phyloP scores from a whole-genome alignment of 2,329 filamentous ascomycete genomes.

The Cladosporium cucumerinum region DNA sequence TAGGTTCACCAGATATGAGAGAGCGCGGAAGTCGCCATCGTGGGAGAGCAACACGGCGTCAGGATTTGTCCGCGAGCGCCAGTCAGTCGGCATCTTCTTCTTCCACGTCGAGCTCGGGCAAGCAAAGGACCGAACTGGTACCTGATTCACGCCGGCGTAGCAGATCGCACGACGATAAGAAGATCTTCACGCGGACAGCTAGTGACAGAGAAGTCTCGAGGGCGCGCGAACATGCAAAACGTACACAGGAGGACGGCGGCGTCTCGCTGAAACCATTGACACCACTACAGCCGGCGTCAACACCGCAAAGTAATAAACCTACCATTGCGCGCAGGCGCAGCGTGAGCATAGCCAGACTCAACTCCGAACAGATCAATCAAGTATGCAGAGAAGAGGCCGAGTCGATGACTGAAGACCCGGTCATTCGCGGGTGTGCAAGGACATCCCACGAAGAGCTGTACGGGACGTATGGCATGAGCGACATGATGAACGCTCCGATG shows the following conservation, averaged over 20 bases:
- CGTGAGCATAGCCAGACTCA: neutral
- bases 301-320: neutral
- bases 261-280: conserved; percentile 8
- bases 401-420: conserved; percentile 19
- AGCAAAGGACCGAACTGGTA: neutral
- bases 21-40: neutral
- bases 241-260: neutral
- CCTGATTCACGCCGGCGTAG: neutral
- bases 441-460: conserved; percentile 3
- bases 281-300: neutral
- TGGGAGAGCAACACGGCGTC: neutral
- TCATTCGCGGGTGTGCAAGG: conserved; percentile 19
- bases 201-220: neutral
- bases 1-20: neutral
- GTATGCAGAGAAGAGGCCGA: neutral
- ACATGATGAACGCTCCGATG: conserved; percentile 3
- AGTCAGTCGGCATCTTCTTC: neutral
- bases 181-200: neutral
- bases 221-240: neutral
- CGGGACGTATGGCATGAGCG: neutral
- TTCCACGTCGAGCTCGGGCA: neutral
- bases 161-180: neutral
- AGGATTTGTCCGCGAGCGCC: neutral
- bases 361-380: neutral
- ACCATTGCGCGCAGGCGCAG: neutral